phyloP scores from a whole-genome alignment of 2,329 filamentous ascomycete species.

The Aciculosporium take region DNA sequence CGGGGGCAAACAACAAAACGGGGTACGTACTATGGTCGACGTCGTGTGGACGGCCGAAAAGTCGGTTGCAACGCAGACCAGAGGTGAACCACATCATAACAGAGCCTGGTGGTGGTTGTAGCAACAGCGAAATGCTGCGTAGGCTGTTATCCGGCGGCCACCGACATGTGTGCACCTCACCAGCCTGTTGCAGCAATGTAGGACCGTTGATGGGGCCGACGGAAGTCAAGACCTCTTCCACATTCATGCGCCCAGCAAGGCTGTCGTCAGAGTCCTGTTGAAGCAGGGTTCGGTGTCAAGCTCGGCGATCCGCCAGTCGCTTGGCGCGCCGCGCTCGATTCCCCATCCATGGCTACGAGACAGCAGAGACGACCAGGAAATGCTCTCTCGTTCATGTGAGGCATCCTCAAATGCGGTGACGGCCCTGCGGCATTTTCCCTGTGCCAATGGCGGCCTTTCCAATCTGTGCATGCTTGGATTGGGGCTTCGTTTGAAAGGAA shows the following conservation, averaged over 20 bases:
- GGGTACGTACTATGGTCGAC: not conserved
- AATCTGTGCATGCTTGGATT: not conserved
- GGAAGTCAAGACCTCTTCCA: not conserved
- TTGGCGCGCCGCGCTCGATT: not conserved
- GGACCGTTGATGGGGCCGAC: too few species aligned
- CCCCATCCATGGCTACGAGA: not conserved
- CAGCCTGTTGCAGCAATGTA: not conserved
- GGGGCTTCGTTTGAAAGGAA: not conserved
- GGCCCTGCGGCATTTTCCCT: not conserved
- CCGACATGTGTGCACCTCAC: not conserved
- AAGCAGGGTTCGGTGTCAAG: conserved; percentile 3
- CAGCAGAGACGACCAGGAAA: not conserved
- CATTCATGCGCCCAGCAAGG: conserved; percentile 1
- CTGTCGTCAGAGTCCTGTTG: not conserved
- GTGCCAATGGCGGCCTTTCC: not conserved
- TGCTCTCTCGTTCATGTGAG: not conserved
- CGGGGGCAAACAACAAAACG: not conserved
- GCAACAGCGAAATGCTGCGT: not conserved
- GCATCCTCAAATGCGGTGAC: not conserved
- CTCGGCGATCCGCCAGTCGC: not conserved
- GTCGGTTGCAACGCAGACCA: not conserved
- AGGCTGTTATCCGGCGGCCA: not conserved
- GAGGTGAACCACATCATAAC: not conserved
- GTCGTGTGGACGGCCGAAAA: not conserved
- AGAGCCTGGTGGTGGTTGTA: not conserved